A percentile compares a stretch with the other conserved stretches of the same genome.
Conservation (phyloP, 805 yeast genomes). For the Zygotorulaspora sp. region DNA sequence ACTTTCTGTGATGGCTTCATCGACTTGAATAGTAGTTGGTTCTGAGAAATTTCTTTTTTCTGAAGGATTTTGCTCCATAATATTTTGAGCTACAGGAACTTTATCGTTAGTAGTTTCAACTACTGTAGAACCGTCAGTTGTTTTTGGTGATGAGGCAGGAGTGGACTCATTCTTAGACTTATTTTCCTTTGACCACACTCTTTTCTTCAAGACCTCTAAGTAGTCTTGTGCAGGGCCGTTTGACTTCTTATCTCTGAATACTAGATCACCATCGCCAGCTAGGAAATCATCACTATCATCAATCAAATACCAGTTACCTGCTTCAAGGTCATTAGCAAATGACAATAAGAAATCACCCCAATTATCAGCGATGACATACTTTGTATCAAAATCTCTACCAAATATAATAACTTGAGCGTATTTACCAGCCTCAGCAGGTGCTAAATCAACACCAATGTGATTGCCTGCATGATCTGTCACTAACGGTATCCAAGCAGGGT, state of each 20-base stretch:
- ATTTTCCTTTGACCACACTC: slow-evolving; percentile 26
- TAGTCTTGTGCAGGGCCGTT: slow-evolving; percentile 44
- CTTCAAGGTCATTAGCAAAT: slow-evolving; percentile 83
- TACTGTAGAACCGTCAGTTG: not conserved
- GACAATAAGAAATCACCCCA: slow-evolving; percentile 85
- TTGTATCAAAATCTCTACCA: slow-evolving; percentile 91
- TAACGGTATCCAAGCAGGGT: slow-evolving; percentile 87
- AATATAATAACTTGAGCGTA: slow-evolving; percentile 91
- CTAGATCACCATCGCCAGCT: slow-evolving; percentile 69
- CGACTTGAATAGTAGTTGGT: not conserved
- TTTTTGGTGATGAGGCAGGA: slow-evolving; percentile 8
- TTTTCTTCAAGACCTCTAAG: slow-evolving; percentile 38
- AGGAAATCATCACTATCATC: slow-evolving; percentile 62
- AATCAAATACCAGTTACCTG: slow-evolving; percentile 71
- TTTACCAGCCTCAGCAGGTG: slow-evolving; percentile 71
- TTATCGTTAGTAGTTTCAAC: not conserved
- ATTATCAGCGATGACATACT: slow-evolving; percentile 76
- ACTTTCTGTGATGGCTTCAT: not conserved
- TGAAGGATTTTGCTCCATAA: too few relatives aligned
- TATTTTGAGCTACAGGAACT: not conserved
- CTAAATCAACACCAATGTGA: slow-evolving; percentile 84
- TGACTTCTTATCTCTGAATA: slow-evolving; percentile 57
- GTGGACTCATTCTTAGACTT: slow-evolving; percentile 12
- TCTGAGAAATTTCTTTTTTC: not conserved
- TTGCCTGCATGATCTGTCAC: slow-evolving; percentile 87